These are phyloP conservation scores for Claviceps africana DNA, from an alignment of 2,329 filamentous ascomycete genomes.

Conservation along the genomic window DNA sequence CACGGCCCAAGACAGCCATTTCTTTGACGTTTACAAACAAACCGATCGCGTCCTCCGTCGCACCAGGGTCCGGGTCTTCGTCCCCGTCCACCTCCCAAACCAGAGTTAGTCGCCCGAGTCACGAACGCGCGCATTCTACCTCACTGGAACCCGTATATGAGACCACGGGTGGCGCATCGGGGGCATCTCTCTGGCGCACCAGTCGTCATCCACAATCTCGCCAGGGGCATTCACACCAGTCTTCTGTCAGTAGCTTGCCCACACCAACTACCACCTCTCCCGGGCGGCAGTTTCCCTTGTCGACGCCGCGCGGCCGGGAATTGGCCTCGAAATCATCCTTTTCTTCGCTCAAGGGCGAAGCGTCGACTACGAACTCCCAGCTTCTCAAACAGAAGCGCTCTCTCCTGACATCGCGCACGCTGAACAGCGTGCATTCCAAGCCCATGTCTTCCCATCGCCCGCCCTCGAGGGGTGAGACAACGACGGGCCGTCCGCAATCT, in stretches of 20 bases:
- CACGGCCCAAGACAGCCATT: constrained; percentile 58
- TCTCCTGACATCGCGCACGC: constrained; percentile 42
- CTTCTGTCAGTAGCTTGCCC: constrained; percentile 50
- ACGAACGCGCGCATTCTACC: constrained; percentile 54
- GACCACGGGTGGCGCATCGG: constrained; percentile 64
- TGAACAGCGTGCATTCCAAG: constrained; percentile 39
- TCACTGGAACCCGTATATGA: constrained; percentile 89
- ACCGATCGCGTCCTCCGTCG: constrained; percentile 18
- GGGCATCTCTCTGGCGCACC: constrained; percentile 36
- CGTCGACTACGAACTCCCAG: constrained; percentile 52
- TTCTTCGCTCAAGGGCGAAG: constrained; percentile 40
- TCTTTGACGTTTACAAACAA: constrained; percentile 89
- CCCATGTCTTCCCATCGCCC: constrained; percentile 39
- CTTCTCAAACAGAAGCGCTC: constrained; percentile 52
- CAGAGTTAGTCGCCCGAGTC: constrained; percentile 64
- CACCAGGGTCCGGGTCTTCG: not conserved
- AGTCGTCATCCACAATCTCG: constrained; percentile 52
- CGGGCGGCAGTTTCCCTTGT: constrained; percentile 36
- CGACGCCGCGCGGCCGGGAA: constrained; percentile 48
- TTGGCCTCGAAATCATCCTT: constrained; percentile 40
- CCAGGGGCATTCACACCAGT: constrained; percentile 54
- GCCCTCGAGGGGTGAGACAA: constrained; percentile 41
- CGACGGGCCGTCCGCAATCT: constrained; percentile 32
- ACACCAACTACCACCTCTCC: constrained; percentile 46
- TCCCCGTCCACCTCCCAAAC: constrained; percentile 31